A percentile compares a stretch with the other conserved stretches of the same genome.
phyloP scores from a whole-genome alignment of 2,329 filamentous ascomycete species.

The Fusarium armeniacum region DNA sequence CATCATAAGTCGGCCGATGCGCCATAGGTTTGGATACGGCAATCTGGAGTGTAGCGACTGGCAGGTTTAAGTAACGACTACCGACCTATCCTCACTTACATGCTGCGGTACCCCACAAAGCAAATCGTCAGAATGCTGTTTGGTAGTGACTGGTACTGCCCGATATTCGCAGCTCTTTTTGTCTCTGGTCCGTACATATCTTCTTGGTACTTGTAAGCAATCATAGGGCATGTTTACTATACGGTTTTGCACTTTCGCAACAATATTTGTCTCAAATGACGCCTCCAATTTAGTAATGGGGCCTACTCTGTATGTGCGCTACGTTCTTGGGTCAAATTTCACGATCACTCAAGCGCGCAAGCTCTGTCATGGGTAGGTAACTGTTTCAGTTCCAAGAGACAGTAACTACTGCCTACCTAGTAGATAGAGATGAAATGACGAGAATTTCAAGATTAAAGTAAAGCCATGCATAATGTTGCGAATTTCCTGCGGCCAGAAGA shows the following conservation, averaged over 20 bases:
- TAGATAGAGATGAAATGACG: not conserved
- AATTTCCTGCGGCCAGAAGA: not conserved
- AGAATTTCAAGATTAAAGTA: not conserved
- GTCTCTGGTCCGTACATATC: not conserved
- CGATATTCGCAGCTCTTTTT: not conserved
- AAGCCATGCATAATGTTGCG: not conserved
- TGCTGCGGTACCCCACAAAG: not conserved
- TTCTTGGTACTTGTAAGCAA: not conserved
- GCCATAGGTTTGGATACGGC: not conserved
- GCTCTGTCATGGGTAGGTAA: not conserved
- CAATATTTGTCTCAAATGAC: slow-evolving; percentile 27
- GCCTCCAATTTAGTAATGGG: not conserved
- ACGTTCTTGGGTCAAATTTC: slow-evolving; percentile 11
- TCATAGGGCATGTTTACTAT: not conserved
- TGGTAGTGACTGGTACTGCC: not conserved
- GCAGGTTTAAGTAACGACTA: slow-evolving; percentile 5
- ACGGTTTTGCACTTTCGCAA: slow-evolving; percentile 15
- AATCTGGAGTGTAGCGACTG: not conserved
- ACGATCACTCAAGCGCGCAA: not conserved
- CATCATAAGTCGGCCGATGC: not conserved
- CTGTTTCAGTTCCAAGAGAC: not conserved
- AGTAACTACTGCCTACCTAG: not conserved
- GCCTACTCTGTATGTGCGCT: slow-evolving; percentile 5
- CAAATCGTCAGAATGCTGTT: not conserved
- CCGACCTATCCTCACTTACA: not conserved